A percentile compares a stretch with the other conserved stretches of the same genome.
Conservation (phyloP, 148 eudicot genomes). For the Rhododendron simsii region DNA sequence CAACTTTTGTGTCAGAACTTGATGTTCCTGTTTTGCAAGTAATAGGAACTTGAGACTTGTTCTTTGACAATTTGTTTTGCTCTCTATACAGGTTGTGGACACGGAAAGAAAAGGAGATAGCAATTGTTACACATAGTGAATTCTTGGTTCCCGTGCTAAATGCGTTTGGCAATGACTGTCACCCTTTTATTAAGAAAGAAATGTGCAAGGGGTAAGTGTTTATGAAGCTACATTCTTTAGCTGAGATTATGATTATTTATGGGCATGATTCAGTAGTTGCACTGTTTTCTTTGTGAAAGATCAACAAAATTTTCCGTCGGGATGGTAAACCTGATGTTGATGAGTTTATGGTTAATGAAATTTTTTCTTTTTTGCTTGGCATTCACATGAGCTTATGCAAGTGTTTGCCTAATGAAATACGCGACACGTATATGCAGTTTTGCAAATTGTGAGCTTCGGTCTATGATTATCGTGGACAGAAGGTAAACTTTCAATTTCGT, state of each 20-base stretch:
- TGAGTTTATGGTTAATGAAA: neutral
- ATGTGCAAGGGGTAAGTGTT: slow-evolving; percentile 64
- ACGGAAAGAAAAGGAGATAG: slow-evolving; percentile 86
- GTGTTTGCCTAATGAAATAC: neutral
- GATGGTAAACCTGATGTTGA: neutral
- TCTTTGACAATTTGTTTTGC: slow-evolving; percentile 10
- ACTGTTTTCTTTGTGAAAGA: neutral
- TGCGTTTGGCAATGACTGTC: slow-evolving; percentile 63
- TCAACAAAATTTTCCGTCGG: neutral
- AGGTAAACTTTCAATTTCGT: slow-evolving; percentile 37
- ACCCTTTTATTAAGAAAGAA: slow-evolving; percentile 63
- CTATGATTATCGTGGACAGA: slow-evolving; percentile 68
- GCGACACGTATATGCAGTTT: slow-evolving; percentile 49
- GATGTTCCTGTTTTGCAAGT: neutral
- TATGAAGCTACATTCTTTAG: neutral
- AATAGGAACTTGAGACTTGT: neutral
- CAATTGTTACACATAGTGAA: slow-evolving; percentile 91
- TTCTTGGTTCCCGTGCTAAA: slow-evolving; percentile 69
- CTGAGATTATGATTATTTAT: neutral
- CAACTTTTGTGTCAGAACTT: neutral
- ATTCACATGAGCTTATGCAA: neutral
- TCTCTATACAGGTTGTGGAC: slow-evolving; percentile 61
- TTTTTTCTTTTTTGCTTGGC: neutral
- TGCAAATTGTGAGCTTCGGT: slow-evolving; percentile 88
- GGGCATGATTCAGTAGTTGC: neutral